Percentiles rank a stretch among this genome's conserved stretches.
Evolutionary conservation across 148 eudicot species (phyloP).

Genomic region (Hydrangea macrophylla): DNA sequence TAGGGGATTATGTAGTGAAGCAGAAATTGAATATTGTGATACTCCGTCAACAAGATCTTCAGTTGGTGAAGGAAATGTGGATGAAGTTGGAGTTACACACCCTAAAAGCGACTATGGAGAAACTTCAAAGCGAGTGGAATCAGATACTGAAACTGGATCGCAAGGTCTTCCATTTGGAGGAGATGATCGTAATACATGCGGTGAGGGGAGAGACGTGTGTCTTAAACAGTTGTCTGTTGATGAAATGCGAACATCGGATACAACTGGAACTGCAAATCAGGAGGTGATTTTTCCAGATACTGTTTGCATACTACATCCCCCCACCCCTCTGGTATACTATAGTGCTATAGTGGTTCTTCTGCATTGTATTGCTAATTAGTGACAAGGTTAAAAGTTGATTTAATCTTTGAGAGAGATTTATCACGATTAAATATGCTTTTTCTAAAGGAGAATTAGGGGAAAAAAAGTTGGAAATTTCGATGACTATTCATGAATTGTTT

Average conservation of each 20-base stretch:
- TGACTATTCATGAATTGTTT: background rate
- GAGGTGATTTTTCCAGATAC: constrained; percentile 39
- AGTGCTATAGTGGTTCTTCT: too few relatives aligned
- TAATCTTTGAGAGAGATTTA: too few relatives aligned
- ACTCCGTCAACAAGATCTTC: constrained; percentile 25
- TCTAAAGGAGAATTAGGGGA: background rate
- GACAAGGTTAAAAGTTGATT: background rate
- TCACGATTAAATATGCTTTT: background rate
- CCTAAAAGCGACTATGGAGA: constrained; percentile 9
- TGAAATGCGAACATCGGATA: constrained; percentile 15
- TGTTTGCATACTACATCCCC: too few relatives aligned
- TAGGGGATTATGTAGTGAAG: constrained; percentile 38
- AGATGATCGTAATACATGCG: constrained; percentile 12
- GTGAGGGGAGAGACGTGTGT: constrained; percentile 13
- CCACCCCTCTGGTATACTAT: too few relatives aligned
- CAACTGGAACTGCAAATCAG: constrained; percentile 25
- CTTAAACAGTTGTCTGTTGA: constrained; percentile 13
- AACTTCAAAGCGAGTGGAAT: constrained; percentile 23
- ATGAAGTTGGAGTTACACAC: constrained; percentile 20
- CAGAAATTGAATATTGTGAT: constrained; percentile 21
- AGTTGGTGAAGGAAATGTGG: constrained; percentile 27
- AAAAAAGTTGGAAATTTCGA: background rate
- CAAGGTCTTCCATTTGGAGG: constrained; percentile 18
- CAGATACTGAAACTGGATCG: constrained; percentile 17
- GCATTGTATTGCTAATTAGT: background rate